These are phyloP conservation scores for Pseudogymnoascus sp. DNA, from an alignment of 2,329 filamentous ascomycete species.

Conservation along the genomic window DNA sequence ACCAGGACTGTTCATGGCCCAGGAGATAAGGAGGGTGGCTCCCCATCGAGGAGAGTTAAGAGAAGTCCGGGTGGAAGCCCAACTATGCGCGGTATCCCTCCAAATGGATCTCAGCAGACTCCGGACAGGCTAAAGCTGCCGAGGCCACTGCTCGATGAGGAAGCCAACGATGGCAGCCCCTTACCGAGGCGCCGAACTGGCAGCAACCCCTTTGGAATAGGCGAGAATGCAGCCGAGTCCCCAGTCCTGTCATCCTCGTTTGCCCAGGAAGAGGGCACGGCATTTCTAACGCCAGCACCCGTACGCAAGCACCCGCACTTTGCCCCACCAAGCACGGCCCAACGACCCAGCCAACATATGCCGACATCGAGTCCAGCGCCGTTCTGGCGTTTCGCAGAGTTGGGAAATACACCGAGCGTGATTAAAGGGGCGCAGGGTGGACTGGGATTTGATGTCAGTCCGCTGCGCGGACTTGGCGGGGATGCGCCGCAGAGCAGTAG, in stretches of 20 bases:
- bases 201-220: slow-evolving; percentile 37
- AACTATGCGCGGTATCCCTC: slow-evolving; percentile 40
- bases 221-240: slow-evolving; percentile 42
- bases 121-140: slow-evolving; percentile 44
- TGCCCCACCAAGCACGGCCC: slow-evolving; percentile 70
- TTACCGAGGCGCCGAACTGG: slow-evolving; percentile 44
- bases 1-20: slow-evolving; percentile 36
- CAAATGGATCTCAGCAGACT: slow-evolving; percentile 41
- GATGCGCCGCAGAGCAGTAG: slow-evolving; percentile 47
- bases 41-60: slow-evolving; percentile 48
- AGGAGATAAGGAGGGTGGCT: slow-evolving; percentile 33
- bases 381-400: slow-evolving; percentile 80
- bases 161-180: slow-evolving; percentile 47
- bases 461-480: slow-evolving; percentile 39
- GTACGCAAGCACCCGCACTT: slow-evolving; percentile 64
- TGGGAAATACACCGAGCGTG: slow-evolving; percentile 59
- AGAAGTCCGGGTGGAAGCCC: slow-evolving; percentile 48
- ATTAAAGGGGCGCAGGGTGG: slow-evolving; percentile 16
- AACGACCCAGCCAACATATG: slow-evolving; percentile 76
- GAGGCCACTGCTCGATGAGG: slow-evolving; percentile 18
- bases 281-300: slow-evolving; percentile 64
- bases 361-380: slow-evolving; percentile 77
- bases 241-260: slow-evolving; percentile 55
- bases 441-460: slow-evolving; percentile 50
- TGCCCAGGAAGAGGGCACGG: slow-evolving; percentile 49